Base-by-base conservation (phyloP, 352 stramenopile species). In the Pythium rishiriense region DNA sequence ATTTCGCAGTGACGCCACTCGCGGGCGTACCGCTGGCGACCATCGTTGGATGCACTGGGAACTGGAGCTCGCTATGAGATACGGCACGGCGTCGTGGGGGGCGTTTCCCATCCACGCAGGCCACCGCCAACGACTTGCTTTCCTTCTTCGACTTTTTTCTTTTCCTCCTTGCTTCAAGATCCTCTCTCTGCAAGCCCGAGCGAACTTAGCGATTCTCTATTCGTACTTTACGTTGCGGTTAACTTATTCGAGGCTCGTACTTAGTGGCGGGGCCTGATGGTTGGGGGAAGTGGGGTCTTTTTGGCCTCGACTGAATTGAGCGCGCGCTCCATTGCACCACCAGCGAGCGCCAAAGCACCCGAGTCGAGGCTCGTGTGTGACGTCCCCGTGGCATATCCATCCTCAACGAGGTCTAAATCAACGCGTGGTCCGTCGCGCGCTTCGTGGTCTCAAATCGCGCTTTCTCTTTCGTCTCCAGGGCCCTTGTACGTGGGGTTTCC, bases 71-170 rank as follows among this genome's bases (percentile, higher is more conserved):
- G 24, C 21, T 47, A 29, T 25, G n/a, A n/a, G n/a, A n/a, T 37
- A 31, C 12, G 29, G 29, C 19, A 25, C 15, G n/a, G 15, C 29
- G 2, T 56, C 35, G 17, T 62, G 41, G 21, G 50, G 52, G 10
- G 56, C 57, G 57, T 50, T 66, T 9, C 64, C 64, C 62, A 64
- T 69, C 21, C 11, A 29, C 52, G 12, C 15, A n/a, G n/a, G 35
- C 37, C 5, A 26, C 21, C n/a, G 4, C 14, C 43, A 45, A 17
- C n/a, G 8, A 21, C 28, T n/a, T 39, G 19, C 31, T 15, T 7
- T 4, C 11, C 28, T 56, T 62, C 52, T 62, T 58, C 56, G 54
- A 51, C 26, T 15, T 53, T 53, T 58, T 64, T 14, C 42, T 22
- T 10, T 41, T 17, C 35, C 2, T 41, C 35, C 42, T 39, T 59